Evolutionary conservation across 176 grass and related monocot species (phyloP).

Genomic region (Eleusine indica): DNA sequence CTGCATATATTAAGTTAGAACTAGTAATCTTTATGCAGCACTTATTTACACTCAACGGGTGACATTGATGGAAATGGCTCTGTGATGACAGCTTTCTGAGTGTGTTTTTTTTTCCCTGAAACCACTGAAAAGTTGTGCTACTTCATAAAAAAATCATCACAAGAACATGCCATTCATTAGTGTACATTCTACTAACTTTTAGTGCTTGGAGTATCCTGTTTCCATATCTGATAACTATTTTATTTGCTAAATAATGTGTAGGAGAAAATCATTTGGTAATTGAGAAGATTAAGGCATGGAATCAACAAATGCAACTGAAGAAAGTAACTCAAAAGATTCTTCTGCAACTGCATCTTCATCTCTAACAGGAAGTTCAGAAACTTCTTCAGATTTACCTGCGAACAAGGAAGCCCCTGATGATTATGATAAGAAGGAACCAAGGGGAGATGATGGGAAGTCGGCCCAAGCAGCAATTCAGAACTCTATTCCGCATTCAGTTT

Average conservation of each 20-base stretch:
- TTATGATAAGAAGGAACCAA: slow-evolving; percentile 19
- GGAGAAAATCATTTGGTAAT: not conserved
- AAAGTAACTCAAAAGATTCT: slow-evolving; percentile 43
- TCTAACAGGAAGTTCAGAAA: slow-evolving; percentile 48
- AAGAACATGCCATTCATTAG: not conserved
- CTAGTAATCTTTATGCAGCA: not conserved
- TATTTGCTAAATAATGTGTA: slow-evolving; percentile 32
- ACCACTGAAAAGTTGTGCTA: not conserved
- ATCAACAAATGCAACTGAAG: slow-evolving; percentile 20
- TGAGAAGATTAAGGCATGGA: slow-evolving; percentile 35
- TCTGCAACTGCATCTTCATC: slow-evolving; percentile 29
- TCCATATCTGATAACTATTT: slow-evolving; percentile 27
- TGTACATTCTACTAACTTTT: slow-evolving; percentile 1
- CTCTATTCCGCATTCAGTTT: slow-evolving; percentile 4
- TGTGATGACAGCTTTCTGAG: not conserved
- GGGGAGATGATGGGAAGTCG: slow-evolving; percentile 4
- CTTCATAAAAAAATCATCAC: not conserved
- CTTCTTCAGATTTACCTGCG: slow-evolving; percentile 33
- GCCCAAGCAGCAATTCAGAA: slow-evolving; percentile 13
- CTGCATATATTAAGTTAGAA: slow-evolving; percentile 5
- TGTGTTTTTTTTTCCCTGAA: slow-evolving; percentile 1
- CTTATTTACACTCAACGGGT: not conserved
- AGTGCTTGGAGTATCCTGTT: slow-evolving; percentile 3
- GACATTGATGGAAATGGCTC: slow-evolving; percentile 17
- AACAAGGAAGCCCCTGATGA: slow-evolving; percentile 27